A percentile compares a stretch with the other conserved stretches of the same genome.
These are phyloP conservation scores for Cercospora sojina DNA, from an alignment of 2,329 filamentous ascomycete genomes.

Conservation along the genomic window DNA sequence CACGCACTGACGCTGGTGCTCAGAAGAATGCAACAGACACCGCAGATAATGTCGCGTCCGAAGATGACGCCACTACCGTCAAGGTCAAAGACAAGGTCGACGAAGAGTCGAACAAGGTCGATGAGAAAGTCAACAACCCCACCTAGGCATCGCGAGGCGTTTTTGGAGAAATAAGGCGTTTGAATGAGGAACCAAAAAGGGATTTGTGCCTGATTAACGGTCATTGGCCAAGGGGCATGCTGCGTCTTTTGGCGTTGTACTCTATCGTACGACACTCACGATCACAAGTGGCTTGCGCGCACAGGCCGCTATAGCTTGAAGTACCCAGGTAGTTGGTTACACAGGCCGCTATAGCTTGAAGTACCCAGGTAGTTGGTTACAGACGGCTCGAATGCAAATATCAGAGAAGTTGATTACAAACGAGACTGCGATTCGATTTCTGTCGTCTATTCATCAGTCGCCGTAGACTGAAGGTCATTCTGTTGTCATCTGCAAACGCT, in stretches of 20 bases:
- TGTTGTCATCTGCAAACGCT: neutral
- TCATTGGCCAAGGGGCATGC: neutral
- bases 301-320: neutral
- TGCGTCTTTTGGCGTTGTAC: neutral
- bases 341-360: neutral
- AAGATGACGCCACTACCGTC: neutral
- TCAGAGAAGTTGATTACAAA: neutral
- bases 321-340: neutral
- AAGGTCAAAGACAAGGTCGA: neutral
- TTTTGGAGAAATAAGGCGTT: neutral
- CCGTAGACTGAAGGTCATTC: neutral
- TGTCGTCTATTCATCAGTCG: neutral
- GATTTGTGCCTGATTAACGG: neutral
- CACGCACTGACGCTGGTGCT: neutral
- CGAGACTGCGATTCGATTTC: neutral
- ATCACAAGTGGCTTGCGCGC: neutral
- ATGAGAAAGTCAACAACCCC: neutral
- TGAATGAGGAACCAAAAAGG: neutral
- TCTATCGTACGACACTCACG: neutral
- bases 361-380: neutral
- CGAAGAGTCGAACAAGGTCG: neutral
- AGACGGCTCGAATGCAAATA: neutral
- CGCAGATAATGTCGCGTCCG: neutral
- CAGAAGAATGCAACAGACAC: neutral
- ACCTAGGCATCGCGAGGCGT: neutral